phyloP scores from a whole-genome alignment of 768 basidiomycete species.

The Fibroporia radiculosa region DNA sequence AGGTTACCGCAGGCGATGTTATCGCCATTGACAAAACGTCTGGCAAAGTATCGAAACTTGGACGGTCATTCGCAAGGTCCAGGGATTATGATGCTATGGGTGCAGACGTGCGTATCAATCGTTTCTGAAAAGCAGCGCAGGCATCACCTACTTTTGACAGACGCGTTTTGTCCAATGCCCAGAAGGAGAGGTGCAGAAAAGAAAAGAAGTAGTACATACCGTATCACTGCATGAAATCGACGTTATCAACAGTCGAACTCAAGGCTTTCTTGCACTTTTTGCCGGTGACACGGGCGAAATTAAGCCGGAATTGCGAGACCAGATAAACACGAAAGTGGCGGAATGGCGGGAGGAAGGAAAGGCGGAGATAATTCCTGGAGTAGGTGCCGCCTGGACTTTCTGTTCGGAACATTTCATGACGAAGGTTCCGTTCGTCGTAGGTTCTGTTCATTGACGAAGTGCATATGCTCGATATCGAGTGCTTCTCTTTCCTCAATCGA shows the following conservation, averaged over 20 bases:
- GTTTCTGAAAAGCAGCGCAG: background rate
- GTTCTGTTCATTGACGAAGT: slow-evolving; percentile 99
- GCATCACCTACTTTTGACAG: slow-evolving; percentile 31
- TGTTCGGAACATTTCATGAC: background rate
- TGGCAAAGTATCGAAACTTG: slow-evolving; percentile 93
- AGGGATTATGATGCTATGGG: slow-evolving; percentile 99
- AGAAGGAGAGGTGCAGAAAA: slow-evolving; percentile 95
- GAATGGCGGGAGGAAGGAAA: slow-evolving; percentile 99
- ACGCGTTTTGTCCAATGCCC: slow-evolving; percentile 98
- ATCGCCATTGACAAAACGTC: slow-evolving; percentile 97
- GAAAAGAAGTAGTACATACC: slow-evolving; percentile 95
- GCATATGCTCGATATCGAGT: slow-evolving; percentile 99
- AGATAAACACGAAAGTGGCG: slow-evolving; percentile 93
- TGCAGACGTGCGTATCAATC: slow-evolving; percentile 69
- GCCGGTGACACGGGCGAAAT: slow-evolving; percentile 98
- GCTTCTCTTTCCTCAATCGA: slow-evolving; percentile 97
- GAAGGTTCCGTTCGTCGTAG: slow-evolving; percentile 29
- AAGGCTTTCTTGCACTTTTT: slow-evolving; percentile 94
- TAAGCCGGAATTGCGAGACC: slow-evolving; percentile 91
- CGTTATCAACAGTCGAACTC: slow-evolving; percentile 97
- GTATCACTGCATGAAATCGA: slow-evolving; percentile 98
- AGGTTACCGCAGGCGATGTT: slow-evolving; percentile 90
- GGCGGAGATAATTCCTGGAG: slow-evolving; percentile 94
- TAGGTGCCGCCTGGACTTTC: slow-evolving; percentile 30
- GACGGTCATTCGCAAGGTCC: slow-evolving; percentile 93